Evolutionary conservation across 78 protist species (phyloP).

Genomic region (Paratrimastix pyriformis): DNA sequence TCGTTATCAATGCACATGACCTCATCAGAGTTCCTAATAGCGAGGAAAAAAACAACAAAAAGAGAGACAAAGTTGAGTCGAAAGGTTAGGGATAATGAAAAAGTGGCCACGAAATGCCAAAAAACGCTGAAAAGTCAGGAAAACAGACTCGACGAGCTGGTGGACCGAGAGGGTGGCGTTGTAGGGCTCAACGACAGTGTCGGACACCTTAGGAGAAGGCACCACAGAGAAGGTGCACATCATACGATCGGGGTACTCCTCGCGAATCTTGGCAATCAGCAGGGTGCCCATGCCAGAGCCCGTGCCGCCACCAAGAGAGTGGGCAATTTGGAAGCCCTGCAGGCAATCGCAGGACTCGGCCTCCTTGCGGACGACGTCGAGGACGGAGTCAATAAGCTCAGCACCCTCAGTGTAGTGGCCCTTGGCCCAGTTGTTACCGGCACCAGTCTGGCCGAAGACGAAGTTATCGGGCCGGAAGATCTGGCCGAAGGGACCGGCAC

Average conservation of each 20-base stretch:
- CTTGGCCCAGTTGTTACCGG: conserved; percentile 51
- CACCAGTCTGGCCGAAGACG: background rate
- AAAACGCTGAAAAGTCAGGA: too few relatives aligned
- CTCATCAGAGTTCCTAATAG: conserved; percentile 92
- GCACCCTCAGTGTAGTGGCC: conserved; percentile 24
- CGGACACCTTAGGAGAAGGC: conserved; percentile 94
- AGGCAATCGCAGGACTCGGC: conserved; percentile 16
- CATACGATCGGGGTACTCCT: conserved; percentile 94
- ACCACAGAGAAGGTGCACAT: conserved; percentile 90
- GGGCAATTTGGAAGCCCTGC: conserved; percentile 7
- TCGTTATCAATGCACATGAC: conserved; percentile 89
- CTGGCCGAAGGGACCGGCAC: conserved; percentile 77
- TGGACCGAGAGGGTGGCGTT: conserved; percentile 92
- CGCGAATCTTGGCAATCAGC: conserved; percentile 66
- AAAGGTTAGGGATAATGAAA: too few relatives aligned
- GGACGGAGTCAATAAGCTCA: background rate
- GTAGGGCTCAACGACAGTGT: conserved; percentile 96
- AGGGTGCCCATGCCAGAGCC: conserved; percentile 54
- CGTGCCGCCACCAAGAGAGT: conserved; percentile 51
- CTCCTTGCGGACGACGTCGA: conserved; percentile 9
- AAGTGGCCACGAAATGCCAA: too few relatives aligned
- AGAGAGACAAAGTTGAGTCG: too few relatives aligned
- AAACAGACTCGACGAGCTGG: conserved; percentile 90
- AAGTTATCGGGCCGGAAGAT: conserved; percentile 13
- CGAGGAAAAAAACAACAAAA: too few relatives aligned